phyloP scores from a whole-genome alignment of 1,139 yeast genomes.

The Torulaspora pretoriensis region DNA sequence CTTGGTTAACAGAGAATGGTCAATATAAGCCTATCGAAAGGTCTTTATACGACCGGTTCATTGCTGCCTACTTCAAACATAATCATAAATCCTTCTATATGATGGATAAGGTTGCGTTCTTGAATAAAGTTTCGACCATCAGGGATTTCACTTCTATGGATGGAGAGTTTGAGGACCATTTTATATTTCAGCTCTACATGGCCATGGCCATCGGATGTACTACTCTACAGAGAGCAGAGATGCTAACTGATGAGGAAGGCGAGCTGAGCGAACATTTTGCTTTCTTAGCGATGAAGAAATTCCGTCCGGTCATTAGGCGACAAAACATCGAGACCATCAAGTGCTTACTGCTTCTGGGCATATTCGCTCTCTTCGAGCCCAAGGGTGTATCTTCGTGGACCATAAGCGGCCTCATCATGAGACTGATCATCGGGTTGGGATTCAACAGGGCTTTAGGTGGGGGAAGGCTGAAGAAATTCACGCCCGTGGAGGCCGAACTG shows the following conservation, averaged over 20 bases:
- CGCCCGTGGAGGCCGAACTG: slow-evolving; percentile 40
- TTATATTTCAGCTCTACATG: slow-evolving; percentile 45
- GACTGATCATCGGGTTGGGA: slow-evolving; percentile 43
- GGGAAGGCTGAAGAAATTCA: slow-evolving; percentile 28
- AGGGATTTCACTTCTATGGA: slow-evolving; percentile 33
- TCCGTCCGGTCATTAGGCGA: slow-evolving; percentile 37
- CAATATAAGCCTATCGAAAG: slow-evolving; percentile 27
- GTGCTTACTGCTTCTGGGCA: slow-evolving; percentile 42
- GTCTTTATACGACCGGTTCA: slow-evolving; percentile 32
- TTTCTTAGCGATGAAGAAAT: slow-evolving; percentile 38
- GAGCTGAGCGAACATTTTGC: slow-evolving; percentile 38
- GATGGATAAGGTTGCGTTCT: slow-evolving; percentile 40
- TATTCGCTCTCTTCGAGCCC: slow-evolving; percentile 46
- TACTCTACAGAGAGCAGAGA: slow-evolving; percentile 42
- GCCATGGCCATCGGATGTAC: slow-evolving; percentile 49
- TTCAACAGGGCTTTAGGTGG: slow-evolving; percentile 40
- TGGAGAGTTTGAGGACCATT: slow-evolving; percentile 24
- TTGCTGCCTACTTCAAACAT: slow-evolving; percentile 43
- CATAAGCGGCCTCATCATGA: slow-evolving; percentile 44
- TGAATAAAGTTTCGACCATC: slow-evolving; percentile 36
- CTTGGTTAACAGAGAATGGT: slow-evolving; percentile 24
- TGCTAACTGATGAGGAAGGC: slow-evolving; percentile 36
- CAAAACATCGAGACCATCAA: slow-evolving; percentile 41
- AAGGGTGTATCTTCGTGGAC: slow-evolving; percentile 47
- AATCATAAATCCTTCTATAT: slow-evolving; percentile 45